A percentile compares a stretch with the other conserved stretches of the same genome.
Conservation (phyloP, 768 basidiomycete genomes). For the Tylopilus subfusipes region DNA sequence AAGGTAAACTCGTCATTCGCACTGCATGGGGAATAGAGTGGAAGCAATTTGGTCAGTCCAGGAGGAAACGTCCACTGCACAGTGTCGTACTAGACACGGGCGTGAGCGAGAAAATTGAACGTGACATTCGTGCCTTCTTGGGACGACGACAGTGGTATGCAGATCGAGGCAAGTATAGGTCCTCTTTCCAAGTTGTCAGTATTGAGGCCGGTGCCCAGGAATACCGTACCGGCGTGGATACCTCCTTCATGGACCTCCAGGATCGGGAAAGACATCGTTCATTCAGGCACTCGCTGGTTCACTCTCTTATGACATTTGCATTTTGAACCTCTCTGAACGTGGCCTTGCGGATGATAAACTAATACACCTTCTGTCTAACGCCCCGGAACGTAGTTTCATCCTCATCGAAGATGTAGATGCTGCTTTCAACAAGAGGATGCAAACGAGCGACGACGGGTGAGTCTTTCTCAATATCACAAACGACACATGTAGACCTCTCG, state of each 20-base stretch:
- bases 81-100: constrained; percentile 87
- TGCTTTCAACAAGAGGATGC: constrained; percentile 90
- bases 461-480: constrained; percentile 20
- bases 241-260: constrained; percentile 92
- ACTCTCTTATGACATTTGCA: constrained; percentile 90
- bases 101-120: constrained; percentile 78
- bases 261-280: constrained; percentile 97
- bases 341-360: constrained; percentile 97
- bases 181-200: neutral
- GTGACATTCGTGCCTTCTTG: constrained; percentile 80
- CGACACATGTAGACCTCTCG: constrained; percentile 10
- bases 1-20: constrained; percentile 93
- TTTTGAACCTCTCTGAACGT: constrained; percentile 93
- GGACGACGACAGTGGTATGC: constrained; percentile 90
- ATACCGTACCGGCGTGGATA: constrained; percentile 97
- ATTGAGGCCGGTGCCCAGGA: constrained; percentile 45
- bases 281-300: constrained; percentile 95
- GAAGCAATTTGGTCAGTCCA: constrained; percentile 91
- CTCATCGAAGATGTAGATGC: constrained; percentile 97
- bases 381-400: constrained; percentile 90
- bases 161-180: constrained; percentile 68
- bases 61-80: constrained; percentile 77
- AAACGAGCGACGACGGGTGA: constrained; percentile 90
- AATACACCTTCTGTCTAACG: constrained; percentile 87
- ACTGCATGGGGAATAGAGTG: constrained; percentile 97